Conservation (phyloP, 1,284 basidiomycete genomes). For the Irpex sp. region DNA sequence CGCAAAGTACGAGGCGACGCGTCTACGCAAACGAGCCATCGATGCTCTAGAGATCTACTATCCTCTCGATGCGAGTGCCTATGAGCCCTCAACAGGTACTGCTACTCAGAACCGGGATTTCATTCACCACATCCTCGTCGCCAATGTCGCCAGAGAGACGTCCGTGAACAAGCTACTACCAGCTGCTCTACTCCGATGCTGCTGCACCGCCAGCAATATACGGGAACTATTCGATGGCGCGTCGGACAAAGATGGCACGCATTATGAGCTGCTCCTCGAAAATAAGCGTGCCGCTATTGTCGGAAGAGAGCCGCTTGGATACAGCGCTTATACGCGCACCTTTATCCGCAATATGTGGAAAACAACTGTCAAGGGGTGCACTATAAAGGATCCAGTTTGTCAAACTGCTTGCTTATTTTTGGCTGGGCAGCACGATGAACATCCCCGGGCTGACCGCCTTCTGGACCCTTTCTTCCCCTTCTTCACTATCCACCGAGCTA, state of each 20-base stretch:
- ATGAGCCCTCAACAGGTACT: background rate
- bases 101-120: background rate
- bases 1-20: background rate
- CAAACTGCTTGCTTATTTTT: too few species aligned
- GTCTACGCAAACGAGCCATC: background rate
- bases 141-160: background rate
- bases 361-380: too few species aligned
- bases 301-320: background rate
- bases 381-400: too few species aligned
- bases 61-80: background rate
- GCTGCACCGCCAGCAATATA: background rate
- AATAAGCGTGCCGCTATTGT: background rate
- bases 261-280: background rate
- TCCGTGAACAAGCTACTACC: background rate
- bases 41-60: background rate
- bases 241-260: background rate
- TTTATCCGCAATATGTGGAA: background rate
- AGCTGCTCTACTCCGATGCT: background rate
- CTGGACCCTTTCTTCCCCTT: background rate
- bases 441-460: too few species aligned
- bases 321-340: background rate
- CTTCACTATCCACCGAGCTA: too few species aligned
- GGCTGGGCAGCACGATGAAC: too few species aligned
- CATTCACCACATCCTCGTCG: background rate
- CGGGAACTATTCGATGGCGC: background rate